A percentile compares a stretch with the other conserved stretches of the same genome.
These are phyloP conservation scores for Sporothrix variecibatus DNA, from an alignment of 2,329 filamentous ascomycete species.

Conservation along the genomic window DNA sequence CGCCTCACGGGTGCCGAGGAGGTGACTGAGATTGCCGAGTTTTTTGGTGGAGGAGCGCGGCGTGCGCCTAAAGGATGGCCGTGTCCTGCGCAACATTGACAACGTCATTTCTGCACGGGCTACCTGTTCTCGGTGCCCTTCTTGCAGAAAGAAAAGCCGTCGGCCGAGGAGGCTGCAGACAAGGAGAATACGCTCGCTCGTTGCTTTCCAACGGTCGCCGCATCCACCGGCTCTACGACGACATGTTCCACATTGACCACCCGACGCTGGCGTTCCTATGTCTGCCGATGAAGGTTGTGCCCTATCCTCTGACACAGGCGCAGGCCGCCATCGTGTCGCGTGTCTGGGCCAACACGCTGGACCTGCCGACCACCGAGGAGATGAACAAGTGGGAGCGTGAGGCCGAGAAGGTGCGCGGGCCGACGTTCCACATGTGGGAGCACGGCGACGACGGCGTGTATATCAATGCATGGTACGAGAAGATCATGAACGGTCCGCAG, in stretches of 20 bases:
- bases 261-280: conserved; percentile 78
- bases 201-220: conserved; percentile 68
- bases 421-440: conserved; percentile 51
- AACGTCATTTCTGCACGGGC: conserved; percentile 84
- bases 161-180: neutral
- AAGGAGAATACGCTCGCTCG: conserved; percentile 38
- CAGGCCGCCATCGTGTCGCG: conserved; percentile 77
- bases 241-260: conserved; percentile 73
- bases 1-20: conserved; percentile 51
- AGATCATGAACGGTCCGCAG: conserved; percentile 46
- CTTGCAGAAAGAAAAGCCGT: conserved; percentile 39
- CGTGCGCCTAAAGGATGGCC: conserved; percentile 66
- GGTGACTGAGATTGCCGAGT: conserved; percentile 61
- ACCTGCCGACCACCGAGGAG: conserved; percentile 60
- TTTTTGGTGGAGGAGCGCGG: conserved; percentile 55
- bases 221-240: conserved; percentile 73
- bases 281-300: conserved; percentile 81
- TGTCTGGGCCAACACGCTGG: conserved; percentile 71
- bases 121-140: conserved; percentile 88
- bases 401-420: conserved; percentile 53
- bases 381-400: conserved; percentile 71
- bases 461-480: conserved; percentile 68
- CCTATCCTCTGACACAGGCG: conserved; percentile 77
- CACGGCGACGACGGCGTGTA: conserved; percentile 66
- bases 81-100: conserved; percentile 68